Evolutionary conservation across 768 basidiomycete species (phyloP), one percentile per base, ranked within the genome.

Genomic region (Naganishia kalamii): DNA sequence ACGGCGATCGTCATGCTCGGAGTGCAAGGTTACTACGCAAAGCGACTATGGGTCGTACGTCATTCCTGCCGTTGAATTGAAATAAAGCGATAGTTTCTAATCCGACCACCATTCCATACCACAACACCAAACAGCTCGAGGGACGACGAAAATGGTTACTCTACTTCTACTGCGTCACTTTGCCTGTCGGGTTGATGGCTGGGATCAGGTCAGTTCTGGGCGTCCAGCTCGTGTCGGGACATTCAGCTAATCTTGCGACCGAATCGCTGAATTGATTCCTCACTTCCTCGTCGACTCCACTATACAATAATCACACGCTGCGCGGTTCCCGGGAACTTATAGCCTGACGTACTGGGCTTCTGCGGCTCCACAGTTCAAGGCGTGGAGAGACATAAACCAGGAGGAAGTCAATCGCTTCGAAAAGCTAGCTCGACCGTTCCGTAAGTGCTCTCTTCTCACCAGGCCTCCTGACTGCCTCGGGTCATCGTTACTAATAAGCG

Each of bases 11-110:
- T 51, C 27, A 63, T 63, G 62, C 27, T 52, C 37, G 43, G 21
- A 7, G 62, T 63, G 4, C 62, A 63, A 35, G 49, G 23, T n/a
- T 63, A 52, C 50, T 63, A 63, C 27, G 62, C 33, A 1, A 29
- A 27, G 35, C 32, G 62, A 23, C 40, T 54, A 37, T 63, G 62
- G 62, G 50, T 41, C 2, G 62, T 63, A 23, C 52, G 62, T 63
- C 21, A 19, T 60, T n/a, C 15, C 17, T 27, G 5, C 4, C n/a
- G n/a, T n/a, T n/a, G n/a, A n/a, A n/a, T n/a, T n/a, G n/a, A n/a
- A n/a, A n/a, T n/a, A n/a, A n/a, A n/a, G n/a, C n/a, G n/a, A n/a
- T n/a, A n/a, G n/a, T n/a, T n/a, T n/a, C n/a, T n/a, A n/a, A n/a
- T n/a, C n/a, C n/a, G n/a, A n/a, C n/a, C n/a, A n/a, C n/a, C n/a